Evolutionary conservation across 1,139 yeast species (phyloP).

Genomic region (Saccharomyces hybrid): DNA sequence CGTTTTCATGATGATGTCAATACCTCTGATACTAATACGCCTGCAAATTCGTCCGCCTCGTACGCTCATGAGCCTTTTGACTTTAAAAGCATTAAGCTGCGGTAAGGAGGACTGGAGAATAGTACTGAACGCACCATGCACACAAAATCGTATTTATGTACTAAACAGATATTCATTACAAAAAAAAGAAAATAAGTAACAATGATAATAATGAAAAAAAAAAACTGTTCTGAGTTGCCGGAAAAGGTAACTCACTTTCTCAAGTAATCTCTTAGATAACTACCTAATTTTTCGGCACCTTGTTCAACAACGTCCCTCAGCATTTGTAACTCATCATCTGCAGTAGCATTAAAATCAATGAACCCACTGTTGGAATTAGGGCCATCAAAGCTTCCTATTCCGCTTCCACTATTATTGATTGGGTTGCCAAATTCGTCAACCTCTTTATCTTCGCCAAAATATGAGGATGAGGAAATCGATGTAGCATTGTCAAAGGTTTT

Average conservation of each 20-base stretch:
- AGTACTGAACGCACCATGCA: not conserved
- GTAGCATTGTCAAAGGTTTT: conserved; percentile 77
- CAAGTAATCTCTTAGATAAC: conserved; percentile 75
- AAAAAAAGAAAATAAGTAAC: not conserved
- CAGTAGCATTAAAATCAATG: conserved; percentile 49
- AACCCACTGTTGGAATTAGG: conserved; percentile 33
- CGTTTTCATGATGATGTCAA: too few relatives aligned
- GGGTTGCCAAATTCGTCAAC: conserved; percentile 32
- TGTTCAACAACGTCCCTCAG: conserved; percentile 90
- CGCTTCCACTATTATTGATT: conserved; percentile 15
- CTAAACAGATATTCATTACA: not conserved
- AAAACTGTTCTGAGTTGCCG: too few relatives aligned
- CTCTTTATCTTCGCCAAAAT: conserved; percentile 80
- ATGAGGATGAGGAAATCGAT: conserved; percentile 83
- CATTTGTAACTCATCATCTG: conserved; percentile 77
- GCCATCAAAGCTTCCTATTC: conserved; percentile 7
- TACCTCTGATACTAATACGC: too few relatives aligned
- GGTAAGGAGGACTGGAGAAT: not conserved
- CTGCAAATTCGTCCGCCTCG: not conserved
- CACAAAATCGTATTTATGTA: not conserved
- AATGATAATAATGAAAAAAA: too few relatives aligned
- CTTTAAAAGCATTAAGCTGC: not conserved
- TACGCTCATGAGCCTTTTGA: not conserved
- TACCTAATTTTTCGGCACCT: conserved; percentile 85
- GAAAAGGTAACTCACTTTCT: conserved; percentile 36